Base-by-base conservation (phyloP, 139 green algal species). In the Chlamydomonas sp. region DNA sequence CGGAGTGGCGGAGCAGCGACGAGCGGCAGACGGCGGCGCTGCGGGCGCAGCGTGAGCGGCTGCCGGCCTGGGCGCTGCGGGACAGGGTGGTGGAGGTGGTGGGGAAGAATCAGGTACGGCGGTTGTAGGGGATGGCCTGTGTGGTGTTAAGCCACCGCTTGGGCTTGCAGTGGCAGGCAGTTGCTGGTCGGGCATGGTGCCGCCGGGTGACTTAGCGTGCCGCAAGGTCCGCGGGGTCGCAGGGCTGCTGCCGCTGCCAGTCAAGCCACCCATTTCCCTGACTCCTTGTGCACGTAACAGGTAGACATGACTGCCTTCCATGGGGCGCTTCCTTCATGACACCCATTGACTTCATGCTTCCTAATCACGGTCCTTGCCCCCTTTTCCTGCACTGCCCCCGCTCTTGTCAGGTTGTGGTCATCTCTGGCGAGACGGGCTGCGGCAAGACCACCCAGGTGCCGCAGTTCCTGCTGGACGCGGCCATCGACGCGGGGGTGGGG, bases 361-460 rank as follows among this genome's bases (percentile, higher is more conserved):
- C 58, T 77, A n/a, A 18, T 79, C 73, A 12, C 60, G 31, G 4
- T 61, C 73, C 16, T 10, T 12, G 31, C 73, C 73, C 73, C n/a
- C 12, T 20, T 78, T 15, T 15, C 73, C 73, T 9, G 73, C 73
- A 18, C 57, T 79, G 66, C 73, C 3, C 5, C 31, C 18, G 73
- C 73, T 60, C 16, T 15, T 57, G 79, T 17, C 87, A 93, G 90
- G 92, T 95, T 63, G 17, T 93, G 7, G 78, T 96, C 0, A 90
- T 96, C 69, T 90, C 89, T 0, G 94, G 94, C 1, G 94, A 96
- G 78, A 97, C 95, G 0, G 95, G 95, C 1, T 96, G 94, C 77
- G 96, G 96, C 63, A 98, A 98, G 83, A 98, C 96, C 61, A 98
- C 96, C 1, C 94, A 98, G 90, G 95, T 98, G 10, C 96, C 96